Evolutionary conservation across 1,139 yeast species (phyloP), one percentile per base, ranked within the genome.

Genomic region (Diutina neorugosa): DNA sequence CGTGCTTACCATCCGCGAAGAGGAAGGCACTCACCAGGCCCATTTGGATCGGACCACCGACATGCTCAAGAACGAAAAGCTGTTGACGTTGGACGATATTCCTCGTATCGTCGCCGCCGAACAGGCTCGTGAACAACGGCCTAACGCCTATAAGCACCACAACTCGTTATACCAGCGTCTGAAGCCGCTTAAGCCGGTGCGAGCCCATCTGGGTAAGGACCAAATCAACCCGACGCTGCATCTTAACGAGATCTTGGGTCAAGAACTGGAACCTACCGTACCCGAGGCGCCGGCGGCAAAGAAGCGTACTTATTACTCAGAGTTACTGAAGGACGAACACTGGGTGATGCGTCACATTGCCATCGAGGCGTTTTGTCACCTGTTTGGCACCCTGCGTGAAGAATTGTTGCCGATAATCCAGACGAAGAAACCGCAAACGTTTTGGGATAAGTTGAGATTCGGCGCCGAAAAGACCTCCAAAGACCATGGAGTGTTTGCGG

Each of bases 21-120:
- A 76, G 54, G 57, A 58, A 2, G 77, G 78, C 1, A 67, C 64
- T 54, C 60, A 70, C 23, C 65, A 65, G 52, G 52, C 62, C 42
- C 34, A 31, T 31, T 68, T 75, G 51, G 76, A 72, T 58, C 65
- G 79, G 14, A 84, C 91, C 0, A 82, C 90, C 0, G 87, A 83
- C 59, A 69, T 86, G 53, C 74, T 88, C 55, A 82, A 85, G 62
- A 87, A 83, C 63, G 96, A 91, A 60, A 87, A 87, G 60, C 84
- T 95, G 0, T 77, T 93, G 54, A 91, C 97, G 0, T 76, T 93
- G 62, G 98, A 93, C 67, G 99, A 93, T 68, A 93, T 93, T 60
- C 96, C 98, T 6, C 77, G 98, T 59, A 91, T 93, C 63, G 98
- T 93, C 12, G 96, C 97, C 2, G 95, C 96, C 6, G 98, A 93